Base-by-base conservation (phyloP, 345 rosid species). In the Syzygium aromaticum region DNA sequence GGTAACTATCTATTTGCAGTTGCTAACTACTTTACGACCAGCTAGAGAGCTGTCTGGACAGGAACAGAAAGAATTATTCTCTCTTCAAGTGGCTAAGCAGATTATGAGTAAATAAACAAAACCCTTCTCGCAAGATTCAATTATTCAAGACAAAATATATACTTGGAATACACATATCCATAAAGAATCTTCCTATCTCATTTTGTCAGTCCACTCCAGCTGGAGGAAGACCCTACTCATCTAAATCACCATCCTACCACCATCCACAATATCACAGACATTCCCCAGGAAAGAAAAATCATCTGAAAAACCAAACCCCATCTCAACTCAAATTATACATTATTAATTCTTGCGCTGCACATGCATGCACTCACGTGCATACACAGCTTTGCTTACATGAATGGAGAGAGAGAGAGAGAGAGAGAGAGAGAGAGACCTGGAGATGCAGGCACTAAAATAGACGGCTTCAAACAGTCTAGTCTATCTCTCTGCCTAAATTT, bases 111-210 rank as follows among this genome's bases (percentile, higher is more conserved):
- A 90, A 77, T 64, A 38, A 90, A 88, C 59, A 84, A 84, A 84
- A 73, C 85, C 87, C 54, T 85, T 33, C 27, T 87, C 86, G 86
- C 87, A 77, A 86, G 85, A 86, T 86, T 86, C 61, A 85, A 56
- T 53, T 83, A 89, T 87, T 57, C 85, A 87, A 87, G 73, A 86
- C 89, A 52, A 54, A 89, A 52, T n/a, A 84, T 30, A n/a, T 46
- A 83, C 25, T 13, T 27, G 23, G 52, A 83, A 51, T 64, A 73
- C 89, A 83, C 86, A 91, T 82, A 89, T 89, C 91, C 86, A 82
- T 87, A 88, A 89, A 73, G 93, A 91, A 92, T 92, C 92, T 91
- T 90, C 88, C 87, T 73, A 87, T 89, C 91, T 90, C 90, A 84
- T 90, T 90, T 67, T 12, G 25, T 85, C 82, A 88, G 84, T 89